These are phyloP conservation scores for Diplosphaera chodatii DNA, from an alignment of 139 green algal species.

Conservation along the genomic window DNA sequence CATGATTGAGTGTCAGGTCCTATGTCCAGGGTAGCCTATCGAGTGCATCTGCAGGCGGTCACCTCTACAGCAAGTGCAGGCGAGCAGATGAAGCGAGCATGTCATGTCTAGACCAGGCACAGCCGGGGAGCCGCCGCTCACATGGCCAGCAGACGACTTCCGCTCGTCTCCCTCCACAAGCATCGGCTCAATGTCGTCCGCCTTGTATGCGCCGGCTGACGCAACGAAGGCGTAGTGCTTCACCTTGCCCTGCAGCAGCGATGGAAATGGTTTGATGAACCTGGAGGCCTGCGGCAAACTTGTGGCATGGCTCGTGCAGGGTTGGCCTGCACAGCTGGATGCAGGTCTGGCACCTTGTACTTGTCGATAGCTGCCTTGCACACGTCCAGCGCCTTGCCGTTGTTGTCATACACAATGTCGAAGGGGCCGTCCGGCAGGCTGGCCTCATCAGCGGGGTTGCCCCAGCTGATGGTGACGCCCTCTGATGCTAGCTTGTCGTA, in stretches of 20 bases:
- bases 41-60: too few relatives aligned
- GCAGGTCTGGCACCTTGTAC: constrained; percentile 80
- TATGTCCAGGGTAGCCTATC: too few relatives aligned
- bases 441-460: constrained; percentile 56
- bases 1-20: too few relatives aligned
- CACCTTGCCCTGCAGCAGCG: constrained; percentile 53
- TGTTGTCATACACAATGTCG: constrained; percentile 92
- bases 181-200: constrained; percentile 68
- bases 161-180: constrained; percentile 78
- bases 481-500: constrained; percentile 45
- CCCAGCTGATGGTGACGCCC: constrained; percentile 65
- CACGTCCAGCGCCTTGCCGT: constrained; percentile 82
- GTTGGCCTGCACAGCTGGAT: too few relatives aligned
- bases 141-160: constrained; percentile 58
- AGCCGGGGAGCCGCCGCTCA: background rate
- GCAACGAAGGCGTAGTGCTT: constrained; percentile 86
- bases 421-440: constrained; percentile 55
- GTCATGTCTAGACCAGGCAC: too few relatives aligned
- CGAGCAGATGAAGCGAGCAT: too few relatives aligned
- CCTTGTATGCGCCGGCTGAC: constrained; percentile 81
- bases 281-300: too few relatives aligned
- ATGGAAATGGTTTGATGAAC: background rate
- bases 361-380: constrained; percentile 88
- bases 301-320: too few relatives aligned
- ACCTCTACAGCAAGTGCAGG: too few relatives aligned